Base-by-base conservation (phyloP, 176 grass and related monocot genomes). In the Urochloa ruziziensis region DNA sequence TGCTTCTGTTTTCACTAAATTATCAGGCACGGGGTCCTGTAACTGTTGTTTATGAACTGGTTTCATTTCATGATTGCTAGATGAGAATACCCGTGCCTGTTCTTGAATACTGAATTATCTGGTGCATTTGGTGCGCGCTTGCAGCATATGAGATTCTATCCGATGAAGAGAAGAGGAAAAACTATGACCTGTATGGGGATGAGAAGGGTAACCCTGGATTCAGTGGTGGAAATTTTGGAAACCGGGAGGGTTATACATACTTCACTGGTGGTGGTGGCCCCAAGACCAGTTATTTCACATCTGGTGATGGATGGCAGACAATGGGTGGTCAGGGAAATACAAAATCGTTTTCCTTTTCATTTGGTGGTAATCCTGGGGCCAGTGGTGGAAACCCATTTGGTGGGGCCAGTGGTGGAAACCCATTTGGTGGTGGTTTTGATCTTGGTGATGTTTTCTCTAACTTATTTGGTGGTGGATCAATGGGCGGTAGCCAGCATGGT, bases 151-250 rank as follows among this genome's bases (percentile, higher is more conserved):
- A 94, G 51, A 90, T 98, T 86, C 85, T 98, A 2, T 95, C 96
- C n/a, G 91, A 98, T 83, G 96, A 98, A 90, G 91, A 98, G 21
- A 98, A 98, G 93, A 90, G 91, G 61, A 98, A 94, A 89, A 92
- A 90, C 73, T 98, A 92, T 83, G 96, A 98, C 76, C 74, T 98
- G 21, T 95, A 94, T 3, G 89, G 93, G 82, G 89, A 98, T 90
- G 96, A 93, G 62, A 95, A 91, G 19, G 85, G 85, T 51, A 93
- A 90, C 48, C 80, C 82, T 52, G 89, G 80, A 62, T 93, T 93
- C 73, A 71, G 67, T 73, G 87, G 86, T 82, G 88, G 78, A 68
- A 90, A 97, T 73, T 89, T 89, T 82, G 89, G 90, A 53, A 91
- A 86, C 51, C 85, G 27, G 75, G 84, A 90, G 36, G 86, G 95